Percentiles rank a stretch among this genome's conserved stretches.
These are phyloP conservation scores for Saccharomycopsis hybrid DNA, from an alignment of 1,139 yeast species.

Conservation along the genomic window DNA sequence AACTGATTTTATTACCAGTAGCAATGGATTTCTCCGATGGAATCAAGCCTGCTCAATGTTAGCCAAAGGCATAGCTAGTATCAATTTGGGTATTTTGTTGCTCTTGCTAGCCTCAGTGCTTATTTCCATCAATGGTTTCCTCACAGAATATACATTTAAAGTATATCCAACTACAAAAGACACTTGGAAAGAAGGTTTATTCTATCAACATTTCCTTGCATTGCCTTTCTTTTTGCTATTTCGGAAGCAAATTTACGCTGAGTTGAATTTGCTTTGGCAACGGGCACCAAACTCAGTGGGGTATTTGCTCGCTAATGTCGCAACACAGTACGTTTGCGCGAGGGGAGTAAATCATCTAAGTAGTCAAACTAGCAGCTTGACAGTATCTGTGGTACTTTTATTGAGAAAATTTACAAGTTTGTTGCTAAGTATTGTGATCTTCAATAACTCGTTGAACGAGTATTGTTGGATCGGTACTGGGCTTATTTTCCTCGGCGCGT, in stretches of 20 bases:
- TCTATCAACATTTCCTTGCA: constrained; percentile 53
- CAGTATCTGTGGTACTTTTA: constrained; percentile 53
- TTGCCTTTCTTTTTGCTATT: constrained; percentile 47
- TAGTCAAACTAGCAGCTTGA: constrained; percentile 50
- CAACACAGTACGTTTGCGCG: constrained; percentile 60
- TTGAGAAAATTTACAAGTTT: constrained; percentile 58
- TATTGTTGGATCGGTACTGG: constrained; percentile 41
- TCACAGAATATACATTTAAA: constrained; percentile 44
- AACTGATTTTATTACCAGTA: background rate
- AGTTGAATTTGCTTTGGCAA: constrained; percentile 16
- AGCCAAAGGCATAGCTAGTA: background rate
- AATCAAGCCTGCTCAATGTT: background rate
- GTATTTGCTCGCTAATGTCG: constrained; percentile 38
- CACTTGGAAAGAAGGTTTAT: constrained; percentile 60
- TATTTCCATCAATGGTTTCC: constrained; percentile 49
- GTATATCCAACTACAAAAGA: constrained; percentile 38
- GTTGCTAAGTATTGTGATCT: constrained; percentile 44
- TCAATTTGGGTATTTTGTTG: constrained; percentile 37
- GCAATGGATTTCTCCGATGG: background rate
- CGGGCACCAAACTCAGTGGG: background rate
- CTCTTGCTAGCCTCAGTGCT: constrained; percentile 42
- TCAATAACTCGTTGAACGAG: constrained; percentile 38
- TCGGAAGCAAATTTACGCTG: constrained; percentile 24
- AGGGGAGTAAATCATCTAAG: constrained; percentile 62
- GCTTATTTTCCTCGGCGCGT: constrained; percentile 49